Evolutionary conservation across 2,329 filamentous ascomycete species (phyloP).

Genomic region (Tympanopsis confertula): DNA sequence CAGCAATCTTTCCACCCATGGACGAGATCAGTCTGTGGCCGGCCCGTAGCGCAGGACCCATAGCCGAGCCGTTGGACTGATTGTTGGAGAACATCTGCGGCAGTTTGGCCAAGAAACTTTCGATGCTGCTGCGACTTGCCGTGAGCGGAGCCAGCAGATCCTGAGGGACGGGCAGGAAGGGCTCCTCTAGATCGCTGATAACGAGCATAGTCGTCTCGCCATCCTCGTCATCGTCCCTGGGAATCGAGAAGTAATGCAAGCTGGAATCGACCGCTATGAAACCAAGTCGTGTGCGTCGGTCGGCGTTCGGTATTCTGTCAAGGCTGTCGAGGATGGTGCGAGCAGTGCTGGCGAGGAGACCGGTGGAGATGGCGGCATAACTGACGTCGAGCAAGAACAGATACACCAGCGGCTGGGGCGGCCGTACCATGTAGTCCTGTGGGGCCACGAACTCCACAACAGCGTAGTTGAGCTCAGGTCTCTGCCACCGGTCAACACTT

Average conservation of each 20-base stretch:
- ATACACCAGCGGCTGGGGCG: conserved; percentile 89
- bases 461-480: conserved; percentile 83
- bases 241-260: conserved; percentile 91
- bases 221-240: conserved; percentile 74
- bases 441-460: conserved; percentile 96
- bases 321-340: conserved; percentile 90
- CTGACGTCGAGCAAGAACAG: conserved; percentile 92
- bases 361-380: conserved; percentile 78
- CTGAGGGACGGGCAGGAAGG: conserved; percentile 85
- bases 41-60: conserved; percentile 84
- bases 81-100: conserved; percentile 96
- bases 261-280: conserved; percentile 94
- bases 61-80: conserved; percentile 76
- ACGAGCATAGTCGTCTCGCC: conserved; percentile 85
- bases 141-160: conserved; percentile 82
- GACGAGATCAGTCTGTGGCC: conserved; percentile 93
- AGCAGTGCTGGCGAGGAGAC: conserved; percentile 81
- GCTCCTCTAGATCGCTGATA: conserved; percentile 88
- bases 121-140: conserved; percentile 82
- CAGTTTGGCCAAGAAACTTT: conserved; percentile 79
- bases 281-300: conserved; percentile 79
- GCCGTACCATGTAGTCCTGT: conserved; percentile 98
- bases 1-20: conserved; percentile 87
- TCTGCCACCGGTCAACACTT: conserved; percentile 81
- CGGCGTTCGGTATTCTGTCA: conserved; percentile 95